Conservation (phyloP, 192 early-diverging fungal genomes). For the Backusella morwellensis region DNA sequence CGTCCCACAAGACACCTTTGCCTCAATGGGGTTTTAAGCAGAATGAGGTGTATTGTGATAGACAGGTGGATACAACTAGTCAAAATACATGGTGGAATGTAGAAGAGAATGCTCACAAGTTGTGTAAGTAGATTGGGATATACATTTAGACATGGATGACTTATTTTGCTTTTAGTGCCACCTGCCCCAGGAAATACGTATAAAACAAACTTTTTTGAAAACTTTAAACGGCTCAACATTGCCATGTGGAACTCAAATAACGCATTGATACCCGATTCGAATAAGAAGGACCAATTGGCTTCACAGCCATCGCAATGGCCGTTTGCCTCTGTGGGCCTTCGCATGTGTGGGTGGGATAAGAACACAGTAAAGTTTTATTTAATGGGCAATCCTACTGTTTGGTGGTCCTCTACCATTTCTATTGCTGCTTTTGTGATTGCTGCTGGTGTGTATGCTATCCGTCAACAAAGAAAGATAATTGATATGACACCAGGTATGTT, state of each 20-base stretch:
- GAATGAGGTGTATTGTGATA: conserved; percentile 87
- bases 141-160: not conserved
- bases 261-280: conserved; percentile 86
- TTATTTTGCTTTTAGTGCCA: conserved; percentile 46
- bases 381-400: conserved; percentile 90
- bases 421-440: conserved; percentile 35
- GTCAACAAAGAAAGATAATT: conserved; percentile 59
- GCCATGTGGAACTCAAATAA: conserved; percentile 98
- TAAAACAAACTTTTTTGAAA: conserved; percentile 73
- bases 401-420: conserved; percentile 72
- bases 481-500: conserved; percentile 50
- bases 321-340: conserved; percentile 76
- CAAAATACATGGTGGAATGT: conserved; percentile 91
- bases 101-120: conserved; percentile 80
- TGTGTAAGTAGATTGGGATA: conserved; percentile 20
- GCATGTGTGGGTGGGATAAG: conserved; percentile 95
- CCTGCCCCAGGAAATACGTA: conserved; percentile 59
- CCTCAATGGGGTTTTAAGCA: conserved; percentile 98
- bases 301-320: conserved; percentile 91
- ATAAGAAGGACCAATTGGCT: conserved; percentile 84
- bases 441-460: conserved; percentile 53
- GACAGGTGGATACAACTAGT: conserved; percentile 51
- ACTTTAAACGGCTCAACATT: conserved; percentile 89
- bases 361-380: conserved; percentile 84
- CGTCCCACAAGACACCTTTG: conserved; percentile 68